Base-by-base conservation (phyloP, 2,329 filamentous ascomycete genomes). In the Ilyonectria mors-panacis region DNA sequence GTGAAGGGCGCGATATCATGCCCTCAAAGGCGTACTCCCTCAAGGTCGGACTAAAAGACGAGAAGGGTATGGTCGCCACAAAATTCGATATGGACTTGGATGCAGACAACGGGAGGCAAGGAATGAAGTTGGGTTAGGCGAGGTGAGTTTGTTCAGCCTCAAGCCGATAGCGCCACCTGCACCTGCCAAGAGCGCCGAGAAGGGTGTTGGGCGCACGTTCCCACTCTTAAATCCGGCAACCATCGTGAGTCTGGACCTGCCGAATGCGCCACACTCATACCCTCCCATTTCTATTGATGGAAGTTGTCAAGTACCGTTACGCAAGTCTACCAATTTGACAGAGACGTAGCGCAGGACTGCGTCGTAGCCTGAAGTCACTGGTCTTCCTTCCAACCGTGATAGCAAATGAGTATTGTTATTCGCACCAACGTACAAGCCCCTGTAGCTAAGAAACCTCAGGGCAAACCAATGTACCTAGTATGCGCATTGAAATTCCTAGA, bases 141-240 rank as follows among this genome's bases (percentile, higher is more conserved):
- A 53, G 19, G 57, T 37, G 26, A 53, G 57, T 50, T 21, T 51
- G 54, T 48, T 59, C 48, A 65, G 62, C 62, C 57, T 53, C 48
- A 55, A 59, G 48, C 47, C 45, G 45, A 56, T 44, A 45, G 45
- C 51, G 51, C 51, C 63, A 56, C 63, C 51, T 45, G 28, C 42
- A 19, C 58, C 57, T 47, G 57, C 63, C 63, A 65, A 65, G 63
- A 56, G 21, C 26, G 42, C 62, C 57, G 48, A 59, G 48, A 54
- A 60, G n/a, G 15, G 4, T 28, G 50, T 30, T 26, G 26, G 63
- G 57, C 53, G 63, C 62, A 59, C 56, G 56, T 57, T 65, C 63
- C 63, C 57, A 59, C 57, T 37, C 62, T 50, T 50, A 33, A 60
- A 23, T 45, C 50, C 44, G 19, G 42, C 35, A 48, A 42, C 42